Base-by-base conservation (phyloP, 2,329 filamentous ascomycete species). In the Aureobasidium musti region DNA sequence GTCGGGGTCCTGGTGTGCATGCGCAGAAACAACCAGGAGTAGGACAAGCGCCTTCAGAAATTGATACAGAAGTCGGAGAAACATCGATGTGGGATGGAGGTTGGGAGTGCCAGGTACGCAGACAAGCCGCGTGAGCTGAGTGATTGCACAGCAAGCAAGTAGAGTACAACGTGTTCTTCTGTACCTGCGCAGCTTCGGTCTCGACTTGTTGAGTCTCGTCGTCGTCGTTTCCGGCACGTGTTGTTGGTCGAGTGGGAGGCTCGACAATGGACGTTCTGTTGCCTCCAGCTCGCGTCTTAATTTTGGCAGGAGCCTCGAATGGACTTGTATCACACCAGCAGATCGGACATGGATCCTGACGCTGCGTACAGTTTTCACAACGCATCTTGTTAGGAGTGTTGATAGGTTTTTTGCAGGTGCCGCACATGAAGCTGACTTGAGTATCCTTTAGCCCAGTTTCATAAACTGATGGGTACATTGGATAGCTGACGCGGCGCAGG, bases 91-190 rank as follows among this genome's bases (percentile, higher is more conserved):
- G 19, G 11, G 52, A 28, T 56, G 39, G 28, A 17, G 43, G 21
- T 39, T n/a, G n/a, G 7, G 53, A 56, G 65, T 86, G 82, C 86
- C 86, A 88, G 17, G 80, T 79, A 8, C 78, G 79, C 35, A 87
- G 79, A 72, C 87, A 89, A 59, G 81, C 81, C 6, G 81, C 76
- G 72, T 89, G 87, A 2, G 83, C 85, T 45, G 83, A 82, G 70
- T 89, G 87, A 4, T 85, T 84, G 73, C 87, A 89, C 14, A 82
- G 78, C 71, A 86, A 79, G 73, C 87, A 89, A 78, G 82, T 83
- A 5, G 82, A 81, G 81, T 82, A 86, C 23, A 86, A 78, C 7
- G 74, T 72, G 19, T 77, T 67, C 67, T 66, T 69, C 66, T 74
- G 69, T 68, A 59, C 23, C 41, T 35, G 59, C 8, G 8, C 39